phyloP scores from a whole-genome alignment of 2,329 filamentous ascomycete species.

The Cytospora mali region DNA sequence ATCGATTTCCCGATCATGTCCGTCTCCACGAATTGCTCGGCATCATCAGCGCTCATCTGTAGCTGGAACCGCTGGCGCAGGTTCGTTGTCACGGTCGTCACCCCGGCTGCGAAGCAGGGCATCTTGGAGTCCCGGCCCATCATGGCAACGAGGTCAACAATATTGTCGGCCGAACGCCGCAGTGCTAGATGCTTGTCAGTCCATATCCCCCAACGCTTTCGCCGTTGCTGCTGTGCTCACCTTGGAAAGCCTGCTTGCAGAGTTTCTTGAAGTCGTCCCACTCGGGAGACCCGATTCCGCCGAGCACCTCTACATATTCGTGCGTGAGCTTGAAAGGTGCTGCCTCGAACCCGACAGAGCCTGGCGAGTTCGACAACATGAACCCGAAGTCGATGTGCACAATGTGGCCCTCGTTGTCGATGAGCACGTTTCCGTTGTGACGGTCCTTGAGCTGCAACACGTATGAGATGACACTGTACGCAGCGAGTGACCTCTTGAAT shows the following conservation, averaged over 20 bases:
- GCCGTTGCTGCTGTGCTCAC: constrained; percentile 43
- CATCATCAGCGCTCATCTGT: constrained; percentile 80
- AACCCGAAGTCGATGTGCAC: constrained; percentile 91
- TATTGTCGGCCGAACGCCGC: constrained; percentile 75
- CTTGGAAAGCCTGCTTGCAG: constrained; percentile 84
- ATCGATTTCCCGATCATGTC: constrained; percentile 80
- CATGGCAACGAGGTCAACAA: constrained; percentile 80
- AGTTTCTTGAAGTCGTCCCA: constrained; percentile 77
- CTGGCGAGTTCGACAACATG: constrained; percentile 85
- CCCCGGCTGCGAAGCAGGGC: constrained; percentile 78
- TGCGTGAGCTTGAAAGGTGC: constrained; percentile 83
- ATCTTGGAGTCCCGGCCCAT: constrained; percentile 84
- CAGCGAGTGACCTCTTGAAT: constrained; percentile 79
- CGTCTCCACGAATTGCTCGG: constrained; percentile 77
- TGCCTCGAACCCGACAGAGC: constrained; percentile 82
- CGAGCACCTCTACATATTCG: constrained; percentile 83
- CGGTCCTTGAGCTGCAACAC: constrained; percentile 82
- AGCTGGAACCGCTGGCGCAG: constrained; percentile 78
- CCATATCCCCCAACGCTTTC: neutral
- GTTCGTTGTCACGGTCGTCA: constrained; percentile 69
- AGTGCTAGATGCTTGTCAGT: constrained; percentile 55
- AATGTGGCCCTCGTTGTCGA: constrained; percentile 84
- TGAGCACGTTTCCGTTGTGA: constrained; percentile 84
- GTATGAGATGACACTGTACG: constrained; percentile 84
- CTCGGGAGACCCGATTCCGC: constrained; percentile 68